Conservation (phyloP, 352 stramenopile genomes). For the Saprolegnia diclina region DNA sequence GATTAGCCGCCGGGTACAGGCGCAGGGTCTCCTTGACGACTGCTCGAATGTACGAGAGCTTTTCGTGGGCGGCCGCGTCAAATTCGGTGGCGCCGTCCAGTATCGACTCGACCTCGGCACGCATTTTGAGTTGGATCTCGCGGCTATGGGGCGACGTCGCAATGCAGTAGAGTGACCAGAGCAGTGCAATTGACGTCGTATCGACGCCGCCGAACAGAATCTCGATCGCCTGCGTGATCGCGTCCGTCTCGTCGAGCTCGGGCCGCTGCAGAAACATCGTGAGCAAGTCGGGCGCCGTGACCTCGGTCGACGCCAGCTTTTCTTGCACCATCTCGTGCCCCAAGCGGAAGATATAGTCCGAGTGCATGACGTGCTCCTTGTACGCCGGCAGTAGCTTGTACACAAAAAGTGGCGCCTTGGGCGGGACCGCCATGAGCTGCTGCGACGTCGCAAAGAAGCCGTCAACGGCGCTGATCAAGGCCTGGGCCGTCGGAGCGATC, state of each 20-base stretch:
- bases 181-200: background rate
- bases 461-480: background rate
- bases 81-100: background rate
- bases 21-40: conserved; percentile 2
- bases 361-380: background rate
- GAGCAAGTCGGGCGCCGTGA: background rate
- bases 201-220: background rate
- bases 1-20: background rate
- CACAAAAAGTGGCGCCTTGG: background rate
- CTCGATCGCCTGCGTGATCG: background rate
- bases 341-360: background rate
- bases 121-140: conserved; percentile 4
- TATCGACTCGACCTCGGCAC: background rate
- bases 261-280: background rate
- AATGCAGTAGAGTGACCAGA: conserved; percentile 1
- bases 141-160: background rate
- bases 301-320: background rate
- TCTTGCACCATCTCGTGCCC: background rate
- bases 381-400: background rate
- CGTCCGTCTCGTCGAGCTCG: background rate
- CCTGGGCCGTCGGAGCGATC: background rate
- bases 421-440: background rate
- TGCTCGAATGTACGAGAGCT: conserved; percentile 6
- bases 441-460: background rate
- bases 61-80: background rate